Base-by-base conservation (phyloP, 495 filamentous ascomycete species). In the Darksidea phi region DNA sequence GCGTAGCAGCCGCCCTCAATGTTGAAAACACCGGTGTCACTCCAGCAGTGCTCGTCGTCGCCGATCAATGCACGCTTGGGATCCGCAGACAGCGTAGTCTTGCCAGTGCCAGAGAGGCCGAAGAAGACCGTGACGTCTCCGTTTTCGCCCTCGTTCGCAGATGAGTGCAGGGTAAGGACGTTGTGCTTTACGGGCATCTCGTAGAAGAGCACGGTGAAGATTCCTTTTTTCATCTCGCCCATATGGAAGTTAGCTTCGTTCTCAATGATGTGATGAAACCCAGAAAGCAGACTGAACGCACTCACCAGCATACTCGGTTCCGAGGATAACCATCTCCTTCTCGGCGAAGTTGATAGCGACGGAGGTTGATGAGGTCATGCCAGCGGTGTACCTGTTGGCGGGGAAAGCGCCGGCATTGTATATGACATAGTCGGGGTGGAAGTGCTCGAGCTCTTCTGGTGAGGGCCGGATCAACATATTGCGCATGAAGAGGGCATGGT, bases 161-260 rank as follows among this genome's bases (percentile, higher is more conserved):
- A 96, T 11, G 91, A 96, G 79, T 96, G 94, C 52, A 98, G 86
- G 49, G 94, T 98, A 48, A 98, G 81, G 64, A 98, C 92, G 77
- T 97, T 95, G 84, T 98, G 94, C 84, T 95, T 97, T 61, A 98
- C 88, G 54, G 94, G 94, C 89, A 97, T 97, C 82, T 98, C 94
- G 81, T 97, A 98, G 83, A 97, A 98, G 69, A 98, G 83, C 60
- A 98, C 90, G 51, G 94, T 98, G 84, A 98, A 97, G 77, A 98
- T 82, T 74, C 94, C 95, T 86, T 97, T 97, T 86, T 97, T 98
- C 94, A 98, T 98, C 84, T 64, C n/a, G n/a, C n/a, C n/a, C n/a
- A n/a, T n/a, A n/a, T n/a, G n/a, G n/a, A n/a, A n/a, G n/a, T n/a
- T n/a, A n/a, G n/a, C n/a, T n/a, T n/a, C n/a, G n/a, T n/a, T n/a